Percentiles rank a stretch among this genome's conserved stretches.
Conservation (phyloP, 2,329 filamentous ascomycete species). For the Eurotiales sp. region DNA sequence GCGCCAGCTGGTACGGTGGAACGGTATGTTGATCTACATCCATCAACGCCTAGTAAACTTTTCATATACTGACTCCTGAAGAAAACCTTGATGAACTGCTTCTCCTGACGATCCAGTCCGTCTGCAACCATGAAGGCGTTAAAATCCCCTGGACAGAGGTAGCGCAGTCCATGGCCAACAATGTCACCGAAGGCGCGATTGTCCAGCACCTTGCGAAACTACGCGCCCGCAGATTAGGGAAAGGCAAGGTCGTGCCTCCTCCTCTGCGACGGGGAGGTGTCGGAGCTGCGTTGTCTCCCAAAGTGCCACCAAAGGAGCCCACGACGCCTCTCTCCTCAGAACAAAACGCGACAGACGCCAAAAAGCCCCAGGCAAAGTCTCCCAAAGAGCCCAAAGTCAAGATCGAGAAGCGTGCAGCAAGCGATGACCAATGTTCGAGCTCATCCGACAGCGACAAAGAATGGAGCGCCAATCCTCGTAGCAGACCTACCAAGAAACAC, state of each 20-base stretch:
- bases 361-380: not conserved
- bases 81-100: conserved; percentile 43
- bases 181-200: conserved; percentile 43
- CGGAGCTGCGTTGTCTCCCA: conserved; percentile 13
- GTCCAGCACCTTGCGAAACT: conserved; percentile 47
- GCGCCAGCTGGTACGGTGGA: conserved; percentile 41
- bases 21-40: conserved; percentile 28
- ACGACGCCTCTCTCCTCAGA: not conserved
- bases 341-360: not conserved
- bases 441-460: conserved; percentile 3
- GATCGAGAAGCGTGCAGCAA: conserved; percentile 11
- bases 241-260: conserved; percentile 36
- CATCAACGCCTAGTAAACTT: not conserved
- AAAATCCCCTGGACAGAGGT: conserved; percentile 43
- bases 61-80: conserved; percentile 19
- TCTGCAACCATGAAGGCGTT: conserved; percentile 34
- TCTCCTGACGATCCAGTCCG: conserved; percentile 39
- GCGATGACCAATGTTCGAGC: not conserved
- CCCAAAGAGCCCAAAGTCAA: conserved; percentile 7
- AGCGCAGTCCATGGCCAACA: conserved; percentile 36
- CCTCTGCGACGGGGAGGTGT: conserved; percentile 33
- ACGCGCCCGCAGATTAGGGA: conserved; percentile 31
- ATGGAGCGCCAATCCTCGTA: conserved; percentile 1
- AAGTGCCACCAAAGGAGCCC: conserved; percentile 11
- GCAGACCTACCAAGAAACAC: conserved; percentile 2